Evolutionary conservation across 306 rosid species (phyloP).

Genomic region (Leucaena leucocephala): DNA sequence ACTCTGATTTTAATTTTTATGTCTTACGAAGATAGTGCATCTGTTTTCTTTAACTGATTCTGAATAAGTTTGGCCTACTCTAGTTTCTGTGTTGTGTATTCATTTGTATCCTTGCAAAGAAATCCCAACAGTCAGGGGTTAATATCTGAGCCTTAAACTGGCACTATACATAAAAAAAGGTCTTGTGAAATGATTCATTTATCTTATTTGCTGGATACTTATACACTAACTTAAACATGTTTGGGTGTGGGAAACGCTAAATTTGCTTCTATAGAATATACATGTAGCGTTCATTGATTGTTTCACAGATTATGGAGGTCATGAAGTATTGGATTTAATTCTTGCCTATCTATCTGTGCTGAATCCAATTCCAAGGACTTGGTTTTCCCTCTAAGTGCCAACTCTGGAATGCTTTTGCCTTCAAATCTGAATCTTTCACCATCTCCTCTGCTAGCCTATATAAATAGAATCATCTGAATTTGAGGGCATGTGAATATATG

Average conservation of each 20-base stretch:
- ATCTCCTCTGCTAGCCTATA: neutral
- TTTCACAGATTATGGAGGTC: neutral
- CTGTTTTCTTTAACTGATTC: too few relatives aligned
- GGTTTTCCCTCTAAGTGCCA: neutral
- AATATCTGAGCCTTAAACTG: too few relatives aligned
- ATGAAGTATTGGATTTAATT: neutral
- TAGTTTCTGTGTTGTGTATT: too few relatives aligned
- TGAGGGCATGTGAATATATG: slow-evolving; percentile 17
- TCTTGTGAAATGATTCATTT: too few relatives aligned
- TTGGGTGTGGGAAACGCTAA: neutral
- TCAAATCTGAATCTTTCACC: neutral
- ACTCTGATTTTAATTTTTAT: too few relatives aligned
- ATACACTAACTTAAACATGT: too few relatives aligned
- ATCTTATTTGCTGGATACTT: too few relatives aligned
- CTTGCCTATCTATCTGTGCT: neutral
- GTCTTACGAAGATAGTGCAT: neutral
- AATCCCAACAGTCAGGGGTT: too few relatives aligned
- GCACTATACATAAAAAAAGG: too few relatives aligned
- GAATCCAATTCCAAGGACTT: neutral
- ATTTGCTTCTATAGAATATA: neutral
- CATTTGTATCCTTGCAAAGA: too few relatives aligned
- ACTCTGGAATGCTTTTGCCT: neutral
- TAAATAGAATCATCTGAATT: neutral
- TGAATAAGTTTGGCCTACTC: too few relatives aligned
- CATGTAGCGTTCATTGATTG: neutral